Evolutionary conservation across 768 basidiomycete genomes (phyloP).

Genomic region (Tulasnella sp.): DNA sequence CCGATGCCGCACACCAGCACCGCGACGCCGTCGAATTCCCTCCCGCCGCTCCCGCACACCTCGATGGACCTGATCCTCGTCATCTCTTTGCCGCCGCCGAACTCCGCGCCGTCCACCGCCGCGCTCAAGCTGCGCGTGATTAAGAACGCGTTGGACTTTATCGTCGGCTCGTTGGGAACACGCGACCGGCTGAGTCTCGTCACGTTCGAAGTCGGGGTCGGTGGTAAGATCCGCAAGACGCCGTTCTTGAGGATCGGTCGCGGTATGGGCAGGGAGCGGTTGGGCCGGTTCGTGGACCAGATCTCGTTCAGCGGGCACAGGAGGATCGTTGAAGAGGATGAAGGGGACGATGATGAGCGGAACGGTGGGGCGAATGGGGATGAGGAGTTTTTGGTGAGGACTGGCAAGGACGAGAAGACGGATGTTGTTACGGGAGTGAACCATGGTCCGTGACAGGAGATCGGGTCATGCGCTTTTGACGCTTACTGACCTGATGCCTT

Average conservation of each 20-base stretch:
- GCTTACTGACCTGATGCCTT: background rate
- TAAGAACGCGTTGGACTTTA: slow-evolving; percentile 83
- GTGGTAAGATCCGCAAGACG: slow-evolving; percentile 86
- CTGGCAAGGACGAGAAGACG: slow-evolving; percentile 87
- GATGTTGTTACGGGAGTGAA: slow-evolving; percentile 99
- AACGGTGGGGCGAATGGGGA: slow-evolving; percentile 45
- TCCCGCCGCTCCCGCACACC: slow-evolving; percentile 81
- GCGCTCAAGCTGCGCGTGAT: slow-evolving; percentile 88
- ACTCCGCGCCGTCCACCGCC: slow-evolving; percentile 73
- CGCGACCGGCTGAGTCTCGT: slow-evolving; percentile 88
- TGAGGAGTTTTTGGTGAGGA: slow-evolving; percentile 67
- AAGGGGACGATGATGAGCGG: slow-evolving; percentile 30
- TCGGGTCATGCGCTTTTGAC: background rate
- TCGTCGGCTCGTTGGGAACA: slow-evolving; percentile 71
- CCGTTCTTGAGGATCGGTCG: slow-evolving; percentile 82
- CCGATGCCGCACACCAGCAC: slow-evolving; percentile 73
- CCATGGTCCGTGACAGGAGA: slow-evolving; percentile 60
- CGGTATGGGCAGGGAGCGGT: slow-evolving; percentile 65
- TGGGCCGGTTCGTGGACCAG: slow-evolving; percentile 79
- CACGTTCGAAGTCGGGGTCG: slow-evolving; percentile 86
- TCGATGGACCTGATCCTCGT: slow-evolving; percentile 92
- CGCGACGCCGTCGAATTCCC: slow-evolving; percentile 71
- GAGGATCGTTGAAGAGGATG: slow-evolving; percentile 42
- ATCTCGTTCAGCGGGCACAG: slow-evolving; percentile 45
- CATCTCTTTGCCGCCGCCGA: slow-evolving; percentile 78